Evolutionary conservation across 345 rosid genomes (phyloP), one percentile per base, ranked within the genome.

Genomic region (Eucalyptus decipiens): DNA sequence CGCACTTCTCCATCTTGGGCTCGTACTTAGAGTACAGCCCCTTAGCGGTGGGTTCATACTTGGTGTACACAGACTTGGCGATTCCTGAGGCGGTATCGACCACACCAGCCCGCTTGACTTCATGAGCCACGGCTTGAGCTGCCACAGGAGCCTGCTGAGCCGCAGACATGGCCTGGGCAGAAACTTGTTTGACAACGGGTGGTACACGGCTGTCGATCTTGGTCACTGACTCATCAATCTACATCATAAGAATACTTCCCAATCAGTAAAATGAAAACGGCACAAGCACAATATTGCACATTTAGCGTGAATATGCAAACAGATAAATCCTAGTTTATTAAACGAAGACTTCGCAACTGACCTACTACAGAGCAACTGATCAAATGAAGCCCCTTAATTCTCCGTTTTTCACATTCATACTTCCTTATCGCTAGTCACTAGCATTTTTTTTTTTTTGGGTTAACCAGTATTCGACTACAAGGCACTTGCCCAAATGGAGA

Each of bases 1-100:
- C 99, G 42, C 95, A 95, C 54, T 94, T 95, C 92, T 98, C 99
- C 5, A 97, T 96, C 92, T 93, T 95, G 9, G 99, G 99, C 90
- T 98, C 99, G 11, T 96, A 93, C 90, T 85, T 94, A 86, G 94
- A 89, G 93, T 95, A 97, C 85, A 97, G 88, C 90, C 92, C 98
- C 94, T 96, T 96, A 49, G 98, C 98, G 5, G 93, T 83, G 4
- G 97, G 96, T 89, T 96, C 97, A n/a, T 76, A 94, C 90, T 89
- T 93, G 88, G 93, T 58, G 90, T 94, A 95, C 30, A 95, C 94
- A 6, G 93, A 92, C 90, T 95, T 96, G 7, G 96, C 99, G 37
- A 95, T 54, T 42, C 93, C 98, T 18, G 99, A 92, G 42, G 99
- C 97, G 3, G 97, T 95, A 90, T 91, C 95, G 40, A 92, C 93